A percentile compares a stretch with the other conserved stretches of the same genome.
Conservation (phyloP, 148 eudicot genomes). For the Linanthus parryae region DNA sequence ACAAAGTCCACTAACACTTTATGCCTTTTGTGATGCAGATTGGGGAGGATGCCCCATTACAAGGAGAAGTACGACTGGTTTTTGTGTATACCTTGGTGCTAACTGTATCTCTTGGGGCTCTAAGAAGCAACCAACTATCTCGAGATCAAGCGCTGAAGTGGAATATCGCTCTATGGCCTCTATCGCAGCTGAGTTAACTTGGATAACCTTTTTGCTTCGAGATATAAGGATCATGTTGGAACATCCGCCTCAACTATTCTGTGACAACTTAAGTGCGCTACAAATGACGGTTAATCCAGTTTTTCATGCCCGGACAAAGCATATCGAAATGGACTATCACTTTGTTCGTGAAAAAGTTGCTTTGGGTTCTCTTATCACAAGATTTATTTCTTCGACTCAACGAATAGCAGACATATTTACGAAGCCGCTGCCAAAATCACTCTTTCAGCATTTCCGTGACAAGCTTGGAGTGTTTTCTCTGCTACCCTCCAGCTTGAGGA, state of each 20-base stretch:
- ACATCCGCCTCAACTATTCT: neutral
- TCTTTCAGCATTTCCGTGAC: too few relatives aligned
- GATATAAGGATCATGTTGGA: neutral
- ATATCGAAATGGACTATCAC: constrained; percentile 11
- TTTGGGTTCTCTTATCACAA: constrained; percentile 4
- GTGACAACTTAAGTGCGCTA: constrained; percentile 9
- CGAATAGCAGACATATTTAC: constrained; percentile 8
- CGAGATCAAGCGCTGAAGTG: constrained; percentile 7
- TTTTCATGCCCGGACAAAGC: constrained; percentile 2
- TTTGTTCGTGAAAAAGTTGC: constrained; percentile 13
- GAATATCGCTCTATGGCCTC: constrained; percentile 1
- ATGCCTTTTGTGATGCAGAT: neutral
- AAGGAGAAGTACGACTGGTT: neutral
- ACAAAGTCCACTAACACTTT: too few relatives aligned
- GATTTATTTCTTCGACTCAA: neutral
- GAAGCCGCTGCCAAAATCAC: too few relatives aligned
- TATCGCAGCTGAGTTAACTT: constrained; percentile 4
- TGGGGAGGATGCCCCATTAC: constrained; percentile 4
- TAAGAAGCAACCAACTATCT: constrained; percentile 5
- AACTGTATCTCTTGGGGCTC: constrained; percentile 11
- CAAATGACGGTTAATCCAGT: too few relatives aligned
- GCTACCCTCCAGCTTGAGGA: too few relatives aligned
- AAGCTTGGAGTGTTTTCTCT: too few relatives aligned
- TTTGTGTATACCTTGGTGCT: neutral
- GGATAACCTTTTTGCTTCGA: neutral